Evolutionary conservation across 768 basidiomycete species (phyloP).

Genomic region (Boletus coccyginus): DNA sequence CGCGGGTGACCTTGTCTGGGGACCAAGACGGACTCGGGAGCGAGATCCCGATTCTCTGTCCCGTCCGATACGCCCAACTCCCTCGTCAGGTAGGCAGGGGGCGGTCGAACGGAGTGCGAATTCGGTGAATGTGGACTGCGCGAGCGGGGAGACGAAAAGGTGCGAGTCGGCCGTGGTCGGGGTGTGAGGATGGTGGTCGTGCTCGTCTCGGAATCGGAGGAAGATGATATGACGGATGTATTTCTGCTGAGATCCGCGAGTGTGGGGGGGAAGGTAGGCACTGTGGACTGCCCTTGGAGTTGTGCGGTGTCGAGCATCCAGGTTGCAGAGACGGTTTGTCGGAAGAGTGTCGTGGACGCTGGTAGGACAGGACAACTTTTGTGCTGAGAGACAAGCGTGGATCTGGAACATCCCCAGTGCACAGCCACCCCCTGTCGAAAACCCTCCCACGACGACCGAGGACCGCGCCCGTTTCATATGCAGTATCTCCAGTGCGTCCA

Average conservation of each 20-base stretch:
- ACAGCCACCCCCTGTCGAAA: conserved; percentile 25
- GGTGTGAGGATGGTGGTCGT: conserved; percentile 40
- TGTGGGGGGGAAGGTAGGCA: conserved; percentile 31
- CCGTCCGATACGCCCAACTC: conserved; percentile 47
- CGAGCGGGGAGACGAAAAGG: conserved; percentile 63
- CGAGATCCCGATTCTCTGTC: conserved; percentile 14
- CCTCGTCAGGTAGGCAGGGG: conserved; percentile 58
- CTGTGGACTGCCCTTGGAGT: not conserved
- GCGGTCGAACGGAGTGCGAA: conserved; percentile 32
- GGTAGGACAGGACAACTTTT: not conserved
- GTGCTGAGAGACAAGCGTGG: too few relatives aligned
- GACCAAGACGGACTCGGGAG: conserved; percentile 7
- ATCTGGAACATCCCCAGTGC: conserved; percentile 18
- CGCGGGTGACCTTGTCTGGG: conserved; percentile 26
- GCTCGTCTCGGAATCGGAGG: conserved; percentile 52
- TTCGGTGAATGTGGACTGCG: conserved; percentile 47
- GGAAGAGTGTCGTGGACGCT: not conserved
- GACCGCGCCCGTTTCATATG: not conserved
- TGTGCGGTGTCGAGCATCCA: conserved; percentile 7
- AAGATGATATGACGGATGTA: conserved; percentile 71
- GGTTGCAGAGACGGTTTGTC: not conserved
- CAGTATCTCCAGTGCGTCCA: not conserved
- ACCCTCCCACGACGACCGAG: conserved; percentile 1
- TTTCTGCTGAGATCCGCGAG: conserved; percentile 72
- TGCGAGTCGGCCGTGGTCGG: conserved; percentile 55